These are phyloP conservation scores for Lactifluus volemus DNA, from an alignment of 768 basidiomycete genomes.

Conservation along the genomic window DNA sequence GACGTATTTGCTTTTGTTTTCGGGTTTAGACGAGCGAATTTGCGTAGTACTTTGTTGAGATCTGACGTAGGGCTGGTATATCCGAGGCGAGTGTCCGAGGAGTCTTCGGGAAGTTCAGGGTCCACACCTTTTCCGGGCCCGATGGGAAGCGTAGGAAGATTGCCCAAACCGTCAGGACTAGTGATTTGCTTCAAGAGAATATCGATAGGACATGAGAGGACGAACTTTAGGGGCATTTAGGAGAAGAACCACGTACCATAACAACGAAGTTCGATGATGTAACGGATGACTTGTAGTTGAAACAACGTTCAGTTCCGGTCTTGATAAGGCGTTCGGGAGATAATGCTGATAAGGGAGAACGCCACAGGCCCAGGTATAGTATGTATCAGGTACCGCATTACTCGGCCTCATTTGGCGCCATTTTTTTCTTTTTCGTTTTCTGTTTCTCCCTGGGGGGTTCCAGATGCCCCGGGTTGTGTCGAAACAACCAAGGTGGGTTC, in stretches of 20 bases:
- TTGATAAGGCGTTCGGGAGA: not conserved
- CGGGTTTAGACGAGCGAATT: not conserved
- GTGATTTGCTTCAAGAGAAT: conserved; percentile 37
- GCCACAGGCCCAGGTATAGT: too few relatives aligned
- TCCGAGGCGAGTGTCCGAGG: conserved; percentile 49
- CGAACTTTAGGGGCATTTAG: not conserved
- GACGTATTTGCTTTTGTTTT: conserved; percentile 37
- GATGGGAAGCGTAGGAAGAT: conserved; percentile 39
- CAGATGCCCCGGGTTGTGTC: too few relatives aligned
- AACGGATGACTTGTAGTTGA: not conserved
- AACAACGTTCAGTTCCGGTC: not conserved
- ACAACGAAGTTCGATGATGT: not conserved
- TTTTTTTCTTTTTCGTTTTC: too few relatives aligned
- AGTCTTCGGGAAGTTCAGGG: conserved; percentile 37
- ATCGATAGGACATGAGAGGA: not conserved
- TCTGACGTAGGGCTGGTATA: conserved; percentile 35
- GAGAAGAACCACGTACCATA: not conserved
- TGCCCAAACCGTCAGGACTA: conserved; percentile 66
- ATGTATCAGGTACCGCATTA: too few relatives aligned
- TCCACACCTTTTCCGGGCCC: conserved; percentile 27
- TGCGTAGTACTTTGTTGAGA: conserved; percentile 28
- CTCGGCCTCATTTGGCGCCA: too few relatives aligned
- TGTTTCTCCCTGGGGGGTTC: too few relatives aligned
- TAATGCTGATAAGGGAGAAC: too few relatives aligned
- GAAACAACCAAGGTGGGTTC: too few relatives aligned